Evolutionary conservation across 352 stramenopile genomes (phyloP), one percentile per base, ranked within the genome.

Genomic region (Phytophthora pini): DNA sequence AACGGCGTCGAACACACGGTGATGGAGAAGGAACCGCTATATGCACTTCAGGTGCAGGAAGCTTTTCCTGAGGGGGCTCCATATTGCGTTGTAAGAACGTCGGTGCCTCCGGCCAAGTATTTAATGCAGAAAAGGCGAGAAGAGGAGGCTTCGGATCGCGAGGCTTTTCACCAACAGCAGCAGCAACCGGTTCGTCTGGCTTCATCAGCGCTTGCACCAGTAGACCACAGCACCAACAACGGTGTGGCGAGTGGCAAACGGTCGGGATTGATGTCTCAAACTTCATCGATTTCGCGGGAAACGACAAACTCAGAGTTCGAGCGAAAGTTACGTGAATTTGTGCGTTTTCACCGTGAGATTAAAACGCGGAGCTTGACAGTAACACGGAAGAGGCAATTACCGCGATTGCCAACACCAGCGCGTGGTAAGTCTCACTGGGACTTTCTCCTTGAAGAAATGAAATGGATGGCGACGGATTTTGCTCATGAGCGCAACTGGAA

Each of bases 401-500:
- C 84, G 6, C 76, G 84, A 27, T 43, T 93, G 13, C 53, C 72
- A 13, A 85, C 76, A 9, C 86, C 88, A 20, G 32, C 50, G 15
- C 84, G 85, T 12, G 52, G 61, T 4, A 88, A 90, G 44, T 82
- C 84, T 29, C 93, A 98, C 44, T 98, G 94, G 95, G 97, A 99
- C 65, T 89, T 80, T 44, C 44, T 99, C 5, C 70, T 99, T 7
- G 88, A 99, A 34, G 97, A 99, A 75, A 99, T 99, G 97, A 78
- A 86, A 62, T 99, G 97, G 94, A 92, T 99, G 82, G 92, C 96
- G 24, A 92, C 87, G 4, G 97, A 99, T 82, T 99, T 99, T 79
- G 82, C 92, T 29, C 90, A 98, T 70, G 97, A 99, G 72, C 82
- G 96, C 5, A 98, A 99, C 69, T 99, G 96, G 95, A 99, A 99